Evolutionary conservation across 805 yeast genomes (phyloP).

Genomic region (Lachancea sp.): DNA sequence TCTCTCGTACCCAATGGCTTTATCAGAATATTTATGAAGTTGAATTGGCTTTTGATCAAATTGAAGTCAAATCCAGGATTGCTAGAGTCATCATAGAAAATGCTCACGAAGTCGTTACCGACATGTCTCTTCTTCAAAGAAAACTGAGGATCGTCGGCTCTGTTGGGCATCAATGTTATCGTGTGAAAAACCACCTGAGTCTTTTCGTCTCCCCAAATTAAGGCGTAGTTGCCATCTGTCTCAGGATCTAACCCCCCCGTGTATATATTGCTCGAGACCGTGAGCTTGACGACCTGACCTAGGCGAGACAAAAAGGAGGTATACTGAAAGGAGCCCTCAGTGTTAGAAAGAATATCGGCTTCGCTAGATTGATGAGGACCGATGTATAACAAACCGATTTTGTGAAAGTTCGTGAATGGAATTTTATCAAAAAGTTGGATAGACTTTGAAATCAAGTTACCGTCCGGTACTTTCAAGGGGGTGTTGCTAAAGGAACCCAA

Average conservation of each 20-base stretch:
- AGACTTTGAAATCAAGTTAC: constrained; percentile 44
- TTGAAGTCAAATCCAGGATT: constrained; percentile 57
- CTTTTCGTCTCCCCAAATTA: constrained; percentile 65
- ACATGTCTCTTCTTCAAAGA: constrained; percentile 73
- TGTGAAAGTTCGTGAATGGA: constrained; percentile 72
- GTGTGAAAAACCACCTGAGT: constrained; percentile 72
- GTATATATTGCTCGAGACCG: constrained; percentile 46
- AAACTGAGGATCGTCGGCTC: constrained; percentile 35
- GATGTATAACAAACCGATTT: constrained; percentile 71
- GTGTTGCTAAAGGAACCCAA: not conserved
- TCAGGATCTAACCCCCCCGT: constrained; percentile 78
- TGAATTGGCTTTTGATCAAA: constrained; percentile 69
- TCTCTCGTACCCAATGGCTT: constrained; percentile 44
- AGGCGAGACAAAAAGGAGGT: constrained; percentile 50
- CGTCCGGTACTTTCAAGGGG: constrained; percentile 44
- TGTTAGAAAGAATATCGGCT: constrained; percentile 55
- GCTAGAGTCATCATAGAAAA: constrained; percentile 74
- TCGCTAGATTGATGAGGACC: constrained; percentile 63
- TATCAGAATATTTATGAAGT: constrained; percentile 72
- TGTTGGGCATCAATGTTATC: constrained; percentile 73
- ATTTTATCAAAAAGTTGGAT: constrained; percentile 61
- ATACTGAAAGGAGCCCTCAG: constrained; percentile 57
- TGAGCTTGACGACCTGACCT: constrained; percentile 56
- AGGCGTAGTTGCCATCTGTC: constrained; percentile 65
- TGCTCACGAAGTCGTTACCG: constrained; percentile 78